These are phyloP conservation scores for Solanum arcanum DNA, from an alignment of 257 asterid genomes.

Conservation along the genomic window DNA sequence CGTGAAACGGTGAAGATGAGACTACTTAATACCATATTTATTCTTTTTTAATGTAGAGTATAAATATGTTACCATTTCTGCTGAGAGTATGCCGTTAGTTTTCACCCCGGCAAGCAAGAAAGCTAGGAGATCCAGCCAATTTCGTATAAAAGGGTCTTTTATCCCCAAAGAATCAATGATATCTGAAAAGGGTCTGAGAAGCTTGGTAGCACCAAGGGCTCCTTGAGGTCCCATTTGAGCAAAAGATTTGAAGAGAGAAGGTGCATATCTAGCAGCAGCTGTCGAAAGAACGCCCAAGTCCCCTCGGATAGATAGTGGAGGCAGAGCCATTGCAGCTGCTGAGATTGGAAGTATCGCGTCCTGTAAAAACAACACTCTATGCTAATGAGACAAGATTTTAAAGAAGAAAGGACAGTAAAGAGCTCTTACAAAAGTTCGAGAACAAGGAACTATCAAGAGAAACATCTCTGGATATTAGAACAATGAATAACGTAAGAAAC, in stretches of 20 bases:
- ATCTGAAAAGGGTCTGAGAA: conserved; percentile 76
- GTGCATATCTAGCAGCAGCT: conserved; percentile 85
- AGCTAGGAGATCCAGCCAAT: conserved; percentile 90
- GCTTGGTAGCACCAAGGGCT: conserved; percentile 86
- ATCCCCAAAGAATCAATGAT: conserved; percentile 69
- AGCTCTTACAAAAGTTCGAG: background rate
- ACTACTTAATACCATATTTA: no score
- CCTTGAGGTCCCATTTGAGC: conserved; percentile 94
- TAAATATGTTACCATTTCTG: conserved; percentile 63
- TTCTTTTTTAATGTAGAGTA: background rate
- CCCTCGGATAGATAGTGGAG: conserved; percentile 88
- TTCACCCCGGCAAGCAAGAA: conserved; percentile 96
- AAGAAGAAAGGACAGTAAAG: background rate
- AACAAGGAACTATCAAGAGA: background rate
- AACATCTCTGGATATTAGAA: background rate
- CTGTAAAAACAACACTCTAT: conserved; percentile 21
- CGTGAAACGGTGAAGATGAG: no score
- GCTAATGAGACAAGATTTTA: background rate
- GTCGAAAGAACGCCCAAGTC: conserved; percentile 87
- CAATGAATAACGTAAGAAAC: background rate
- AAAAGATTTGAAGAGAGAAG: conserved; percentile 77
- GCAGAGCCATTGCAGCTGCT: conserved; percentile 94
- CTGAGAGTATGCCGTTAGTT: conserved; percentile 83
- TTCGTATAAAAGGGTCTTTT: conserved; percentile 73
- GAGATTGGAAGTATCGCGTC: conserved; percentile 85